Conservation (phyloP, 805 yeast genomes). For the Ogataea naganishii region DNA sequence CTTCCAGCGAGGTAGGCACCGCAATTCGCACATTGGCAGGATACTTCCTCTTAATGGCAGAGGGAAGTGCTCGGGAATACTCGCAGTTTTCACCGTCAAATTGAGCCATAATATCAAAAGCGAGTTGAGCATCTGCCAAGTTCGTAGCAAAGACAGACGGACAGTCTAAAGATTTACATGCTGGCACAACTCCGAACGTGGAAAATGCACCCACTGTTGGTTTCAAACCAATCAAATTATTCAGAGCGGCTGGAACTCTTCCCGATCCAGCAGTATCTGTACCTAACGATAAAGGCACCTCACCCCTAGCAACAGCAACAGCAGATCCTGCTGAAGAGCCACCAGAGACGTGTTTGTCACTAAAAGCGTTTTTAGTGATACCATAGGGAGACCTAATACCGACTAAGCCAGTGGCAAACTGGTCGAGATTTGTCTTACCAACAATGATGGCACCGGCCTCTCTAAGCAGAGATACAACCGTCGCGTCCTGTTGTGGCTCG, state of each 20-base stretch:
- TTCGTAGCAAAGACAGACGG: slow-evolving; percentile 78
- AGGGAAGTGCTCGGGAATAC: slow-evolving; percentile 71
- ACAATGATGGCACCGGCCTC: slow-evolving; percentile 88
- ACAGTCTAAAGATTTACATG: slow-evolving; percentile 90
- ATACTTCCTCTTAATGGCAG: slow-evolving; percentile 52
- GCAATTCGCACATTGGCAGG: slow-evolving; percentile 59
- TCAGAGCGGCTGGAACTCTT: slow-evolving; percentile 92
- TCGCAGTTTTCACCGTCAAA: slow-evolving; percentile 64
- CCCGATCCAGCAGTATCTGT: slow-evolving; percentile 99
- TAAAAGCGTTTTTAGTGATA: slow-evolving; percentile 71
- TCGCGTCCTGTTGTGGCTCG: slow-evolving; percentile 62
- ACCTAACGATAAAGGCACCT: slow-evolving; percentile 83
- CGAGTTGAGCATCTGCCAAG: slow-evolving; percentile 74
- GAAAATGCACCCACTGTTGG: slow-evolving; percentile 88
- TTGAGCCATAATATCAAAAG: slow-evolving; percentile 62
- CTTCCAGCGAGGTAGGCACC: slow-evolving; percentile 57
- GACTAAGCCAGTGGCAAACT: slow-evolving; percentile 94
- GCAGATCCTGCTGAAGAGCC: slow-evolving; percentile 98
- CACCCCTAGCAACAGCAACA: slow-evolving; percentile 79
- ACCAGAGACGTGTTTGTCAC: slow-evolving; percentile 75
- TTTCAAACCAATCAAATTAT: slow-evolving; percentile 85
- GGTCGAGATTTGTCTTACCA: slow-evolving; percentile 94
- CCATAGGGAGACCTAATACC: slow-evolving; percentile 97
- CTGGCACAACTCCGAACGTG: slow-evolving; percentile 91
- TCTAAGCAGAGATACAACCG: slow-evolving; percentile 64